Percentiles rank a stretch among this genome's conserved stretches.
These are phyloP conservation scores for Hibiscus mutabilis DNA, from an alignment of 345 rosid genomes.

Conservation along the genomic window DNA sequence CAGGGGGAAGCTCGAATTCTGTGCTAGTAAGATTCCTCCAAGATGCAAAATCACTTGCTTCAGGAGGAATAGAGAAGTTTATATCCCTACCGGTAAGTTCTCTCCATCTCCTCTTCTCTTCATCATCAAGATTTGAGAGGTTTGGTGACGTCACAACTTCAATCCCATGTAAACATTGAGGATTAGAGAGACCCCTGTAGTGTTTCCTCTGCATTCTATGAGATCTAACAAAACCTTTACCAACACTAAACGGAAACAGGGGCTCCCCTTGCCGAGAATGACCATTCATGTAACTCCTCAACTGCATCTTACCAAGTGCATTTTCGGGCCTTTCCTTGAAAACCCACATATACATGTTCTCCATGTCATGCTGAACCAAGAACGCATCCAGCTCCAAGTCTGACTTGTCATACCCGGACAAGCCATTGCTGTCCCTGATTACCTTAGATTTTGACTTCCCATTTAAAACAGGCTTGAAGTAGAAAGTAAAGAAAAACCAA, in stretches of 20 bases:
- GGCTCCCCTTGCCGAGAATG: conserved; percentile 97
- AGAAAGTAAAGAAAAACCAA: conserved; percentile 95
- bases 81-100: conserved; percentile 90
- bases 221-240: conserved; percentile 88
- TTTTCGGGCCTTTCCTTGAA: conserved; percentile 96
- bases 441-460: conserved; percentile 84
- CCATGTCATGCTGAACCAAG: conserved; percentile 98
- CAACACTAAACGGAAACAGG: conserved; percentile 79
- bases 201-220: conserved; percentile 99
- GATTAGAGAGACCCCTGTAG: conserved; percentile 91
- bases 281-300: conserved; percentile 96
- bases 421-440: conserved; percentile 56
- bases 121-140: conserved; percentile 70
- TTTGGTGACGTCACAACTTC: conserved; percentile 72
- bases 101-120: conserved; percentile 81
- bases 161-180: conserved; percentile 92
- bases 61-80: conserved; percentile 67
- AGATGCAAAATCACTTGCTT: conserved; percentile 85
- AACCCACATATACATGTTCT: conserved; percentile 99
- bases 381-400: conserved; percentile 84
- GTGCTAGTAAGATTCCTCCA: conserved; percentile 91
- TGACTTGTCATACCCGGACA: conserved; percentile 78
- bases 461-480: conserved; percentile 79
- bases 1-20: conserved; percentile 75
- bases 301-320: conserved; percentile 97